These are phyloP conservation scores for Chalciporus piperatoides DNA, from an alignment of 1,284 basidiomycete species.

Conservation along the genomic window DNA sequence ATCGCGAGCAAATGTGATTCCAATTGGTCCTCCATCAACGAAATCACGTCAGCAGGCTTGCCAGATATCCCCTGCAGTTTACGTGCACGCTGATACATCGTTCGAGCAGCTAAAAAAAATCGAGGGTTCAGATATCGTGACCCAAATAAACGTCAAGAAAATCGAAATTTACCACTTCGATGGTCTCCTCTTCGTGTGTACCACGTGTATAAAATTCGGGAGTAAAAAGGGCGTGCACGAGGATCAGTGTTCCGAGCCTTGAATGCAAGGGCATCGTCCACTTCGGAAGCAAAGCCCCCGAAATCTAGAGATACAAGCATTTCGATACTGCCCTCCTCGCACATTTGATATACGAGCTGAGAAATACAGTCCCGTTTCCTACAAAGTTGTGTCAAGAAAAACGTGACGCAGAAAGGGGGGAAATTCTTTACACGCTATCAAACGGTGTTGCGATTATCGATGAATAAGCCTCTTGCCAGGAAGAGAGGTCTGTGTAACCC, in stretches of 20 bases:
- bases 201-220: conserved; percentile 94
- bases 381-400: conserved; percentile 14
- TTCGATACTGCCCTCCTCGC: conserved; percentile 82
- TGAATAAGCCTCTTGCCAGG: conserved; percentile 85
- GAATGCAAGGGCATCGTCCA: conserved; percentile 88
- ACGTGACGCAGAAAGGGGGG: conserved; percentile 3
- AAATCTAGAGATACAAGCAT: conserved; percentile 84
- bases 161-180: conserved; percentile 65
- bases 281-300: conserved; percentile 79
- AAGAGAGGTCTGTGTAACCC: conserved; percentile 66
- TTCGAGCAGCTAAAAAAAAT: conserved; percentile 64
- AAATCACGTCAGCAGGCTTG: conserved; percentile 50
- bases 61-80: conserved; percentile 64
- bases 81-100: conserved; percentile 92
- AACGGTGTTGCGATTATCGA: conserved; percentile 71
- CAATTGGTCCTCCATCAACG: conserved; percentile 71
- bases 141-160: conserved; percentile 11
- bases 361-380: conserved; percentile 80
- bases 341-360: conserved; percentile 88
- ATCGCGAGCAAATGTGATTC: conserved; percentile 84
- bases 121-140: conserved; percentile 20
- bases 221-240: conserved; percentile 81
- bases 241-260: conserved; percentile 95
- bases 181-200: conserved; percentile 84
- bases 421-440: conserved; percentile 64